Evolutionary conservation across 495 filamentous ascomycete genomes (phyloP).

Genomic region (Xylaria scruposa): DNA sequence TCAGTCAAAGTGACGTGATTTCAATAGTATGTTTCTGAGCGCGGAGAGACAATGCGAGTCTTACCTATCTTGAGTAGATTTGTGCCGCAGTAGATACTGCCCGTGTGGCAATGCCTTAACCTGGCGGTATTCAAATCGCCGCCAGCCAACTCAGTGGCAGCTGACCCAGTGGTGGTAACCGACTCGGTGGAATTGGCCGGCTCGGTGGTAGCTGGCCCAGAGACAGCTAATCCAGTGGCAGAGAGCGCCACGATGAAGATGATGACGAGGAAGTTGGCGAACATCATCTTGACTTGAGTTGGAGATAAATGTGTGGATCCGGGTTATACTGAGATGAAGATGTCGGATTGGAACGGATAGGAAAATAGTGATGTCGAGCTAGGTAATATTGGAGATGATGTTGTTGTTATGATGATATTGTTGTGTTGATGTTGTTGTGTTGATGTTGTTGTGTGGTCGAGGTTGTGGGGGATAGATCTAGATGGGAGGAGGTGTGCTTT

Average conservation of each 20-base stretch:
- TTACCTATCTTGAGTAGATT: neutral
- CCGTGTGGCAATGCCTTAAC: neutral
- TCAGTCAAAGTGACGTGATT: neutral
- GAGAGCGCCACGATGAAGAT: neutral
- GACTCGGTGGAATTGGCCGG: too few relatives aligned
- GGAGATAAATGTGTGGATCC: neutral
- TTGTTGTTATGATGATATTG: neutral
- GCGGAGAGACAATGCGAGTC: neutral
- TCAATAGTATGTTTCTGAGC: neutral
- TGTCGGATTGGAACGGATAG: neutral
- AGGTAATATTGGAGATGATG: neutral
- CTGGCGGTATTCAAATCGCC: too few relatives aligned
- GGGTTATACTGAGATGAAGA: neutral
- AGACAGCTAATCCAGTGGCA: neutral
- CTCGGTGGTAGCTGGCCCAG: too few relatives aligned
- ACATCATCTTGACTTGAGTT: constrained; percentile 1
- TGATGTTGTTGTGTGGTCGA: neutral
- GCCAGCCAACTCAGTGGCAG: too few relatives aligned
- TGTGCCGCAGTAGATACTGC: constrained; percentile 1
- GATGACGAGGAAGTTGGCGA: neutral
- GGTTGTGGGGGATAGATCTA: neutral
- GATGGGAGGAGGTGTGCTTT: neutral
- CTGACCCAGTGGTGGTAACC: too few relatives aligned
- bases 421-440: neutral
- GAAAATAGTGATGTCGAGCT: neutral